Base-by-base conservation (phyloP, 495 filamentous ascomycete species). In the Pyrenula aspistea region DNA sequence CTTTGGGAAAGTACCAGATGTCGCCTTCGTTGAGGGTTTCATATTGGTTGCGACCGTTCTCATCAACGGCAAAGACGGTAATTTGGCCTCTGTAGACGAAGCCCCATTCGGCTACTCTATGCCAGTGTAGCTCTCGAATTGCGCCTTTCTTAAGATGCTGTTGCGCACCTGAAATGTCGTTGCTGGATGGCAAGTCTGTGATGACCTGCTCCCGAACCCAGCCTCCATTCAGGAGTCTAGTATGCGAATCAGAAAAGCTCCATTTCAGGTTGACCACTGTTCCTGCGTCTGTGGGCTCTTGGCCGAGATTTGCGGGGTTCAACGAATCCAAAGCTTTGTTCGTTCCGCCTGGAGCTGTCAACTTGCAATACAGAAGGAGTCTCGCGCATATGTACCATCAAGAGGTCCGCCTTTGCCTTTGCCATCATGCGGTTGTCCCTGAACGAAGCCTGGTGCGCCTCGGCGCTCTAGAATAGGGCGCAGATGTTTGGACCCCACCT, bases 1-100 rank as follows among this genome's bases (percentile, higher is more conserved):
- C 83, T 60, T 83, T 83, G 31, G 83, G 82, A 61, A 85, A 84
- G 64, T 84, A 83, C 83, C 82, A 87, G 51, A 84, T 77, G 56
- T 85, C 83, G 10, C 83, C 83, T 15, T 71, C 73, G 12, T 76
- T 70, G 15, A 84, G 73, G 49, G 68, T 74, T 48, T 79, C 74
- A 21, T 78, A 74, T 51, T 79, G 73, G 56, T 75, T 79, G 25
- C 71, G 60, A 21, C 82, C 82, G 53, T 80, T 66, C 62, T 85
- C 77, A 61, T 85, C 77, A 22, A 85, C 81, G 2, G 75, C 82
- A 10, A 79, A 78, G 12, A 85, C 65, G 2, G 77, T 62, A 2
- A 85, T 72, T 22, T 71, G 75, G 20, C 83, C 83, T 2, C 72
- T 61, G 56, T 83, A 83, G 1, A 85, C 70, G 56, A 79, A 79